Base-by-base conservation (phyloP, 805 yeast species). In the Candida boleticola region DNA sequence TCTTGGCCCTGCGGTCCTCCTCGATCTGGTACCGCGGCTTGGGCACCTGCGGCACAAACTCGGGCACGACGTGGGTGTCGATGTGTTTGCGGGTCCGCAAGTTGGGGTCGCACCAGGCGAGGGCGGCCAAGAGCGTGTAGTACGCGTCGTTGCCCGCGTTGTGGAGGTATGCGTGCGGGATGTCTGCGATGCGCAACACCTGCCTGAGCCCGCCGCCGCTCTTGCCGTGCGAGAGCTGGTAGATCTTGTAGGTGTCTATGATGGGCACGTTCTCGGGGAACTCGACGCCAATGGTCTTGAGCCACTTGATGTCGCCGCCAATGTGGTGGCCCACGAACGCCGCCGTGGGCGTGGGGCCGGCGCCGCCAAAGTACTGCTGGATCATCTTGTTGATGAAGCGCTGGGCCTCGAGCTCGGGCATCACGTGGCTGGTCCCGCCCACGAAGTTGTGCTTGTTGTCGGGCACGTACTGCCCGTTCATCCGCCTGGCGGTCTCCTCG, bases 111-210 rank as follows among this genome's bases (percentile, higher is more conserved):
- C 79, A 66, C 43, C 79, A 52, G 27, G 70, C 68, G 52, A 81
- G 46, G 7, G 76, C 71, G n/a, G 76, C 64, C 23, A 75, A 42
- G 36, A 83, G 57, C 0, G 89, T 83, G 48, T 71, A 81, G 51
- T 80, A 78, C 5, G 87, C 79, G 57, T 83, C 90, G 52, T 83
- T 83, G 2, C 82, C 86, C 1, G 85, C 89, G 54, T 83, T 83
- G 55, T 83, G 89, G 36, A 83, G 61, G 48, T 67, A 71, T 0
- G 80, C 73, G 52, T 79, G 80, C 1, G 86, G 85, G 4, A 83
- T 68, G 21, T 65, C 63, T 38, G 78, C 60, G 37, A 68, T 54
- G 31, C 75, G 57, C 14, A 82, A 61, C 0, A 77, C 56, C 17
- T 70, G 73, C 13, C 76, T 68, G 34, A 83, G 55, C 5, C 73